phyloP scores from a whole-genome alignment of 2,329 filamentous ascomycete species.

The Sordariomycetes sp. region DNA sequence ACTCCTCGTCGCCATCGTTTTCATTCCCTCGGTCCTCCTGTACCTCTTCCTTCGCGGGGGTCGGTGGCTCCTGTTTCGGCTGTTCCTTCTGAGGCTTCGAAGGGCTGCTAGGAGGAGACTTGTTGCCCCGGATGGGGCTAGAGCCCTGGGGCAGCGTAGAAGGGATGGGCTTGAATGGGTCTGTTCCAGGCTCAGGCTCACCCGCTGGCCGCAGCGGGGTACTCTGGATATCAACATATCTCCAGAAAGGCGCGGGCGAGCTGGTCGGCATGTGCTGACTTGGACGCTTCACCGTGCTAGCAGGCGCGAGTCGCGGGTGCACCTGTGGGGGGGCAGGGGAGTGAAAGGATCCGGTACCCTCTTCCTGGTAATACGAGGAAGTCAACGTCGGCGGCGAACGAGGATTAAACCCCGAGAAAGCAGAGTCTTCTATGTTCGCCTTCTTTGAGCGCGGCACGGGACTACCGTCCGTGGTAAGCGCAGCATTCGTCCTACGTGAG shows the following conservation, averaged over 20 bases:
- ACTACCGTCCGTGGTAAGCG: constrained; percentile 46
- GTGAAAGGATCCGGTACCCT: constrained; percentile 48
- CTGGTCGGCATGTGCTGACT: constrained; percentile 82
- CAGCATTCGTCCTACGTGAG: constrained; percentile 23
- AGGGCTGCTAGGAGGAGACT: constrained; percentile 45
- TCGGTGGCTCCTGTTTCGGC: not conserved
- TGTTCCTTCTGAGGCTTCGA: constrained; percentile 27
- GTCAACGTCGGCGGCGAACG: constrained; percentile 53
- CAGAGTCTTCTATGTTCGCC: constrained; percentile 29
- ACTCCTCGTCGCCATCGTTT: constrained; percentile 40
- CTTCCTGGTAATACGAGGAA: constrained; percentile 54
- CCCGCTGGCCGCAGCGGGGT: constrained; percentile 51
- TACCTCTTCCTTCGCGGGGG: constrained; percentile 7
- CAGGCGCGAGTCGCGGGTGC: constrained; percentile 66
- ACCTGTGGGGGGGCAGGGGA: constrained; percentile 67
- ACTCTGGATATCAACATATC: constrained; percentile 68
- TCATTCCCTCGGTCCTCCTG: constrained; percentile 13
- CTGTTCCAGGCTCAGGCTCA: constrained; percentile 39
- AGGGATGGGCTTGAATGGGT: constrained; percentile 42
- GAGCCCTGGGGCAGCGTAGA: constrained; percentile 42
- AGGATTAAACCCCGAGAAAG: constrained; percentile 38
- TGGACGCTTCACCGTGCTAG: constrained; percentile 71
- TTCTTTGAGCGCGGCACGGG: constrained; percentile 51
- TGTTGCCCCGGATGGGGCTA: constrained; percentile 41
- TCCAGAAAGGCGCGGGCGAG: constrained; percentile 82